Percentiles rank a stretch among this genome's conserved stretches.
phyloP scores from a whole-genome alignment of 2,329 filamentous ascomycete genomes.

The Penicillium sp. region DNA sequence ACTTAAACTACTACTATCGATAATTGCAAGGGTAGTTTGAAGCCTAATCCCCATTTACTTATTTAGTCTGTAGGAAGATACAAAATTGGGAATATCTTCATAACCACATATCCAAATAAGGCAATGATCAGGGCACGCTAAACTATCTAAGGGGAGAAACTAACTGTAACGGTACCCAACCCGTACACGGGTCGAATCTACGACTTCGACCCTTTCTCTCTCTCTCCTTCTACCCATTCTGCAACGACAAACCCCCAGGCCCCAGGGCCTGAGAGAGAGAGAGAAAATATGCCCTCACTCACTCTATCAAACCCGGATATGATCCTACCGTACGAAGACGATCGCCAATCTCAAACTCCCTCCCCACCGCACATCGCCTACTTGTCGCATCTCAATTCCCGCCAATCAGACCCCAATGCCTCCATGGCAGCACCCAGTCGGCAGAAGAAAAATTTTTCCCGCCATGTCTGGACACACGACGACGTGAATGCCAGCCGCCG shows the following conservation, averaged over 20 bases:
- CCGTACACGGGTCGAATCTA: neutral
- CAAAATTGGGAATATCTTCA: conserved; percentile 13
- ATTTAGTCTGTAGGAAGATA: neutral
- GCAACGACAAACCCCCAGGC: conserved; percentile 6
- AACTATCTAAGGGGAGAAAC: conserved; percentile 21
- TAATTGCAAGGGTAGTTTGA: neutral
- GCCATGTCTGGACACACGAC: conserved; percentile 37
- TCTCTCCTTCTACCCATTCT: neutral
- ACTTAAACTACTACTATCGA: conserved; percentile 2
- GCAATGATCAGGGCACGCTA: conserved; percentile 28
- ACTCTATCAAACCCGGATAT: conserved; percentile 92
- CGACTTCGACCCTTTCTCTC: conserved; percentile 8
- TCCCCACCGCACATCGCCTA: conserved; percentile 53
- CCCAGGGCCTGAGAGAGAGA: conserved; percentile 13
- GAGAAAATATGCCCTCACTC: conserved; percentile 64
- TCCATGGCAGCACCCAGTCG: conserved; percentile 7
- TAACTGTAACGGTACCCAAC: conserved; percentile 4
- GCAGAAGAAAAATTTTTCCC: conserved; percentile 34
- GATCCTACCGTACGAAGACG: conserved; percentile 77
- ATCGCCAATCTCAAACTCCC: conserved; percentile 48
- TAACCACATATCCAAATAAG: conserved; percentile 13
- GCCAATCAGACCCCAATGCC: conserved; percentile 29
- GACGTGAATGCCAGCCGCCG: conserved; percentile 42
- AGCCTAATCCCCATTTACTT: neutral
- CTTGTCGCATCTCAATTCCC: conserved; percentile 44